Evolutionary conservation across 129 eudicot species (phyloP), one percentile per base, ranked within the genome.

Genomic region (Solidago caesia): DNA sequence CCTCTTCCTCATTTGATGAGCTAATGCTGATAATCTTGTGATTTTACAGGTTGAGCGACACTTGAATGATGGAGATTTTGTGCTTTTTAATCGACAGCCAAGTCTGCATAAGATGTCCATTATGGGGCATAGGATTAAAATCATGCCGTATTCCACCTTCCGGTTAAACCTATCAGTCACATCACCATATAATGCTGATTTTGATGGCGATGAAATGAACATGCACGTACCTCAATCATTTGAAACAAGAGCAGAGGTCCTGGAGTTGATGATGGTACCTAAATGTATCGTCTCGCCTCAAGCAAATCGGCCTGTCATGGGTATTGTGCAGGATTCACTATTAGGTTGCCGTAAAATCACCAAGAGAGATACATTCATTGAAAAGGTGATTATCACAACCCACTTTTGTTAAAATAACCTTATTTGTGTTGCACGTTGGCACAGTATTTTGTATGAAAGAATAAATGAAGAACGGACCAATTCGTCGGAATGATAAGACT

Each of bases 191-290:
- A 93, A 93, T 85, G 98, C 98, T 76, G 98, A 93, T 88, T 93
- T 93, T 82, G 98, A 93, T 83, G 98, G 98, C 49, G 98, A 93
- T 87, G 98, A 93, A 80, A 93, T 93, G 98, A 93, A 93, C 73
- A 93, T 93, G 98, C 98, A 93, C 62, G 98, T 93, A 53, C 98
- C 98, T 4, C 98, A 93, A 82, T 93, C 98, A 57, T 93, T 93
- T 70, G 98, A 93, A 81, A 93, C 98, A 45, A 87, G 98, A 80
- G 98, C 97, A 48, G 98, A 93, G 76, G 98, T 90, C 74, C 82
- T 90, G 58, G 98, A 93, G 83, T 78, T 93, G 62, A 93, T 94
- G 98, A 85, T 94, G 98, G 98, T 94, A 47, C 98, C 98, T 4
- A 94, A 94, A 77, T 94, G 98, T 82, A 90, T 94, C 7, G 98